Evolutionary conservation across 2,329 filamentous ascomycete species (phyloP), one percentile per base, ranked within the genome.

Genomic region (Graphilbum fragrans): DNA sequence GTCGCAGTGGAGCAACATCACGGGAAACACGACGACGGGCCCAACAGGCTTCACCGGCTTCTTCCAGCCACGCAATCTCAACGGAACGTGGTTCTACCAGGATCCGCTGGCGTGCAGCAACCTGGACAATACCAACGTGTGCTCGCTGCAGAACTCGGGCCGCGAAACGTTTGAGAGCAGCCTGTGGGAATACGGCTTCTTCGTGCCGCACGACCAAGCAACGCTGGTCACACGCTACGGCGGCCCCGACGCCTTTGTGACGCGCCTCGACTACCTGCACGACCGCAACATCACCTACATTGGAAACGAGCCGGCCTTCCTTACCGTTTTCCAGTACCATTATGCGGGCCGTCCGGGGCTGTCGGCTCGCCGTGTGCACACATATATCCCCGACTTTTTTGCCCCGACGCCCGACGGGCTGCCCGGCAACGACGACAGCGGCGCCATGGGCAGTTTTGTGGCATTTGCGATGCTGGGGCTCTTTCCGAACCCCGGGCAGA

Each of bases 101-200:
- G 71, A 86, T 49, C 80, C 82, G 0, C 67, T 82, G 8, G 69
- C 68, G 47, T 85, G 80, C 58, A 70, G 64, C 49, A 65, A 66
- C 34, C 58, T 65, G 17, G 67, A 81, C 39, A 63, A 64, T 11
- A 64, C 61, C 31, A 77, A 70, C 2, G 41, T 37, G 34, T 85
- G 81, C 56, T 72, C 67, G 4, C 68, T 80, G 1, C 64, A 81
- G 34, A 66, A 73, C 45, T 71, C 65, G 2, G 78, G 72, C 0
- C 67, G 71, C 7, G 82, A 86, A 57, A 86, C 81, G 0, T 86
- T 82, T 49, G 82, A 87, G 55, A 77, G 74, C 35, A 79, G 73
- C 45, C 64, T 74, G 2, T 87, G 82, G 82, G 72, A 85, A 42
- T 86, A 86, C 53, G 74, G 74, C 16, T 86, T 84, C 50, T 74